phyloP scores from a whole-genome alignment of 169 alveolate species.

The Cryptosporidium sp. region DNA sequence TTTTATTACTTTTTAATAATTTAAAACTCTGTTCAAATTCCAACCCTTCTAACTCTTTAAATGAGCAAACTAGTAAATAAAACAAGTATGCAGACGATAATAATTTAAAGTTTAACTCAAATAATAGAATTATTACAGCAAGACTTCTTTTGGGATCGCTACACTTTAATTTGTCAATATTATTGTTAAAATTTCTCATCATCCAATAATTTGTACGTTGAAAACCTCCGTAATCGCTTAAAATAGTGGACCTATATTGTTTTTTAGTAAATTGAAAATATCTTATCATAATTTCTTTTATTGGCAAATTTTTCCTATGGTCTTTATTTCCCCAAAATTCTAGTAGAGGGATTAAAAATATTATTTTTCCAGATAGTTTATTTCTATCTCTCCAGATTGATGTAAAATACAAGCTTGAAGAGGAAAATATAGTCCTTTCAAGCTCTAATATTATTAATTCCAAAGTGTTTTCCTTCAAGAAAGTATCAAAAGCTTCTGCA shows the following conservation, averaged over 20 bases:
- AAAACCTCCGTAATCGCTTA: neutral
- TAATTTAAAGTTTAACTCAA: neutral
- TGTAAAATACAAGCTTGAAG: neutral
- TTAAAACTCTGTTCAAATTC: neutral
- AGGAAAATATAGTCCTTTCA: neutral
- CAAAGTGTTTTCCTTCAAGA: neutral
- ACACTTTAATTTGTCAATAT: neutral
- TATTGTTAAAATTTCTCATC: neutral
- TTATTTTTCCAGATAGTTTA: neutral
- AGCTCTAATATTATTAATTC: neutral
- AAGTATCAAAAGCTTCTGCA: neutral
- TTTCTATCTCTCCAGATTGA: neutral
- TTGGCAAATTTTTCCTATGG: no score
- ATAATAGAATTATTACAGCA: neutral
- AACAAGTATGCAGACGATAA: neutral
- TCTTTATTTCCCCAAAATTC: neutral
- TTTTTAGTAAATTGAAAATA: no score
- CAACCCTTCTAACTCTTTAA: neutral
- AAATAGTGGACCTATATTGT: no score
- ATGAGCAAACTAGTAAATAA: conserved; percentile 1
- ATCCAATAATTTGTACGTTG: neutral
- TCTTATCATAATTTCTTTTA: neutral
- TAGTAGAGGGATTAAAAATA: no score
- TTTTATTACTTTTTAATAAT: neutral
- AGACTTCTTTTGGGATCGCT: neutral